Evolutionary conservation across 345 rosid genomes (phyloP), one percentile per base, ranked within the genome.

Genomic region (Aurinia saxatilis): DNA sequence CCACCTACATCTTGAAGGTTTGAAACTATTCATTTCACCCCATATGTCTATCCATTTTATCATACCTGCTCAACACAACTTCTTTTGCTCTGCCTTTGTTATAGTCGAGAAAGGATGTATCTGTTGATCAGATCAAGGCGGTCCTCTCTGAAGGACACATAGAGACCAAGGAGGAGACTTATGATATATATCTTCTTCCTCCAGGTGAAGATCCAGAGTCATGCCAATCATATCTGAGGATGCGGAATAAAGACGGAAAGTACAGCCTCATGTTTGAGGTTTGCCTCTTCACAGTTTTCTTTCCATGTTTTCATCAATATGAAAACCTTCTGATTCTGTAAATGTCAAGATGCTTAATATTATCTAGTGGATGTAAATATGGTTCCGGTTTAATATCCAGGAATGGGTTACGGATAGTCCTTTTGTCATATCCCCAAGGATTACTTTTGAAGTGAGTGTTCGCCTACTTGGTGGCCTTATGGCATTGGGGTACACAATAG

Each of bases 261-360:
- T 95, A 95, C 68, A 90, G 84, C 75, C 99, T 95, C 67, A 95
- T 95, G 99, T 90, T 95, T 79, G 99, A 95, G 99, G 99, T 95
- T 66, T 66, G 87, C 23, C 57, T 46, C 42, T 42, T 41, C 31
- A 33, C 48, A 57, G 8, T 44, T 42, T 31, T 27, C 27, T 57
- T 34, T 58, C 40, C 48, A 48, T 31, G 40, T 40, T 68, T 23
- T 21, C 19, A 15, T 35, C 5, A 18, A 15, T 18, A 30, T 63
- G 67, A 11, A 14, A 13, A 9, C 18, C 66, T 16, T 64, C 46
- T 19, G 38, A 30, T 50, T 29, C 57, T n/a, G 57, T 25, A 12
- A 27, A 19, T 65, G 29, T 38, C 29, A 25, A n/a, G n/a, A n/a
- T n/a, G n/a, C n/a, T n/a, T n/a, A n/a, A n/a, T n/a, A 12, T 50